Base-by-base conservation (phyloP, 768 basidiomycete genomes). In the Dacryopinax spathularia region DNA sequence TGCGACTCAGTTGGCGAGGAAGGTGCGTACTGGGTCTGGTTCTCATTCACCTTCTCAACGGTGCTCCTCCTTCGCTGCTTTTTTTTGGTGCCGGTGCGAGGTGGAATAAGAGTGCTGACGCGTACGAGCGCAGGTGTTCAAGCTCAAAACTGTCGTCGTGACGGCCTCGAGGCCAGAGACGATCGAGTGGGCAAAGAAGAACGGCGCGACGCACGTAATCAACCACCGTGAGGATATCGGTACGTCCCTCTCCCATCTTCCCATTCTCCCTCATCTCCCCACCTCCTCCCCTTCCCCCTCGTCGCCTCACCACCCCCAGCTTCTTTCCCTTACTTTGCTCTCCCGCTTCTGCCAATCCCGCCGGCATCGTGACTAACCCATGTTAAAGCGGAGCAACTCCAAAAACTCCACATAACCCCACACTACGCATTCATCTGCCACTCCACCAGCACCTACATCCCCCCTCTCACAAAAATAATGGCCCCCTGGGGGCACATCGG, bases 101-200 rank as follows among this genome's bases (percentile, higher is more conserved):
- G n/a, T n/a, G n/a, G n/a, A n/a, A n/a, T n/a, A n/a, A n/a, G n/a
- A n/a, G n/a, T n/a, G n/a, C n/a, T n/a, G n/a, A n/a, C n/a, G n/a
- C 20, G 18, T 34, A 16, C n/a, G 25, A 29, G 15, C 34, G 27
- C 33, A 65, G 61, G 33, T 48, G 27, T 62, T 65, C 20, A 56
- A 39, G 20, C 18, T 65, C 9, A 62, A 60, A 33, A 56, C 35
- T 10, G 44, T 65, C n/a, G 62, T 65, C 27, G 65, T 44, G 12
- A 65, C 62, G 2, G 65, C 65, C 4, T 62, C 61, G 16, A 43
- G 65, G 29, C 61, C 48, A 22, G 36, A 64, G 33, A 65, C 44
- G n/a, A 33, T 65, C 34, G 34, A 56, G 20, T 56, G 48, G 41
- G 64, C 41, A 6, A 34, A 39, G 29, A 25, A 29, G 29, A 34